Evolutionary conservation across 768 basidiomycete species (phyloP), one percentile per base, ranked within the genome.

Genomic region (Lactifluus pinguis): DNA sequence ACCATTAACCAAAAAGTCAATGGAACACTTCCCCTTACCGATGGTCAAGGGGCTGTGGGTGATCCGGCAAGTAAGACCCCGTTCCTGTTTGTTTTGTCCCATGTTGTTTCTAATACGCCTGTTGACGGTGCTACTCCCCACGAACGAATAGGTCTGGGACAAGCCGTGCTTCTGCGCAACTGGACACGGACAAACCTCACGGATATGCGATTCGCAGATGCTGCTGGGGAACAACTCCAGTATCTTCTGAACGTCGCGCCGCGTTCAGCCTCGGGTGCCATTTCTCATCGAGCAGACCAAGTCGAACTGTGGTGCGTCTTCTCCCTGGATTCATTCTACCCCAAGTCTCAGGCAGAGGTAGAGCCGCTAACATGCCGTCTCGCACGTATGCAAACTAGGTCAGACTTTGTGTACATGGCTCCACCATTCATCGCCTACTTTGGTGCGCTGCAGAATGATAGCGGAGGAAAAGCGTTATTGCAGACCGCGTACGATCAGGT

Each of bases 371-470:
- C 34, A 45, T 47, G 11, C n/a, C 1, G 7, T 21, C 29, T 4
- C 39, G 15, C 48, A 19, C 34, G 9, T 15, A 10, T 44, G 34
- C 21, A 34, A 44, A 52, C 51, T 59, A 83, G 82, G 82, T 72
- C 81, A 42, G 81, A 83, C 67, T 84, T 79, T 62, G 71, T 81
- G 3, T 83, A 80, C 70, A 84, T 83, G 84, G 81, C 74, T 1
- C 83, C 83, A 14, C 82, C 83, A 2, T 86, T 86, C 68, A 78
- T 86, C 53, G 84, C 85, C 21, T 86, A 86, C 69, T 84, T 75
- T 63, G 85, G 83, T 17, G 77, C 77, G 4, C 65, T 80, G n/a
- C 65, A 76, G 67, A 72, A 73, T 19, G 76, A 74, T 57, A 57
- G 71, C 45, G 62, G 56, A 17, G 73, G 75, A 66, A 64, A 63